These are phyloP conservation scores for Plasmopara viticola DNA, from an alignment of 352 stramenopile genomes.

Conservation along the genomic window DNA sequence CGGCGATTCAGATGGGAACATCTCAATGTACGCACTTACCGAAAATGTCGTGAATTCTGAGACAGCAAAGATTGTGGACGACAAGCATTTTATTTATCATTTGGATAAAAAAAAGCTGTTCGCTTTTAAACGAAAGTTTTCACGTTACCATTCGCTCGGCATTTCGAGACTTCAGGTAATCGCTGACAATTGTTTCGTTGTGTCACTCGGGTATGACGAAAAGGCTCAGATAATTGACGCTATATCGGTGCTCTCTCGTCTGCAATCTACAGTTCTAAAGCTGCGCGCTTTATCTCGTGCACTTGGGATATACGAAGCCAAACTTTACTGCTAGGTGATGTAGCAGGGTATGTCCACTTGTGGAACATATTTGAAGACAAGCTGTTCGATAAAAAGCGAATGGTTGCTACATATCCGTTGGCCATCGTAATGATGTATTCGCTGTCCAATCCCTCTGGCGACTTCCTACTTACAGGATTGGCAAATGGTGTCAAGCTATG, in stretches of 20 bases:
- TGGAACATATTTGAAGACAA: slow-evolving; percentile 72
- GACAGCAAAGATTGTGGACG: slow-evolving; percentile 9
- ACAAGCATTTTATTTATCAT: slow-evolving; percentile 10
- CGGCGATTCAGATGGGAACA: slow-evolving; percentile 47
- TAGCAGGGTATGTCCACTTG: slow-evolving; percentile 41
- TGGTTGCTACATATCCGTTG: slow-evolving; percentile 17
- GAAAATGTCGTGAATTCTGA: slow-evolving; percentile 1
- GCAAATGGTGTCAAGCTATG: slow-evolving; percentile 51
- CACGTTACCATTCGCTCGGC: slow-evolving; percentile 58
- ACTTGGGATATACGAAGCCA: slow-evolving; percentile 49
- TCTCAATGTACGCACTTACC: slow-evolving; percentile 43
- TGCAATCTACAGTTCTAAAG: slow-evolving; percentile 44
- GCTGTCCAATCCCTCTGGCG: slow-evolving; percentile 5
- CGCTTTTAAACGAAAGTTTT: slow-evolving; percentile 52
- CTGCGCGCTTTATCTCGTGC: slow-evolving; percentile 49
- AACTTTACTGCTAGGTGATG: slow-evolving; percentile 49
- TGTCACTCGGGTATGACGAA: slow-evolving; percentile 70
- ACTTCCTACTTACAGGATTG: slow-evolving; percentile 44
- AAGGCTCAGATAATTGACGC: slow-evolving; percentile 67
- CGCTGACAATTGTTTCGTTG: slow-evolving; percentile 61
- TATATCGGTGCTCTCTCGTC: slow-evolving; percentile 46
- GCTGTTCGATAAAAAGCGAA: slow-evolving; percentile 30
- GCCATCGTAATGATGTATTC: slow-evolving; percentile 13
- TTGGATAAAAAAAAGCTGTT: slow-evolving; percentile 34
- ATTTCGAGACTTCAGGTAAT: slow-evolving; percentile 50